Conservation (phyloP, 1,139 yeast genomes). For the Taphrina deformans region DNA sequence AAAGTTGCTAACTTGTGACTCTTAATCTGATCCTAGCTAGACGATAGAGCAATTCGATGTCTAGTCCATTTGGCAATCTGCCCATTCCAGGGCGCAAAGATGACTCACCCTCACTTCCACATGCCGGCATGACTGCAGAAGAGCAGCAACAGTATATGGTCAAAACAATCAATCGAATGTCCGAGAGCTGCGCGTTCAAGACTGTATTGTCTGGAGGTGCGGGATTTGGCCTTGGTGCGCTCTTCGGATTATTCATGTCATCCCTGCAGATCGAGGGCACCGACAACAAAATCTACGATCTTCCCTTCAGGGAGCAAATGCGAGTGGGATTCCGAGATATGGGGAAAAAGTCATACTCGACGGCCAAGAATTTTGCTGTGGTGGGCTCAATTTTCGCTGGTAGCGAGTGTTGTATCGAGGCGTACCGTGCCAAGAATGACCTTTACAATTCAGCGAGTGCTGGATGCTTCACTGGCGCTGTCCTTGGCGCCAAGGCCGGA, state of each 20-base stretch:
- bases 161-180: conserved; percentile 22
- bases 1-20: no score
- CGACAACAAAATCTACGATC: conserved; percentile 57
- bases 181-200: conserved; percentile 75
- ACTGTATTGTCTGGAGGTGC: conserved; percentile 88
- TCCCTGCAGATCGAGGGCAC: conserved; percentile 59
- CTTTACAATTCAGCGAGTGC: conserved; percentile 89
- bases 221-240: conserved; percentile 94
- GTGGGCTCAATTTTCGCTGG: conserved; percentile 94
- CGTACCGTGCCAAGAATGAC: conserved; percentile 79
- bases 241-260: conserved; percentile 95
- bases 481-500: conserved; percentile 85
- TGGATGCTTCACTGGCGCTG: conserved; percentile 91
- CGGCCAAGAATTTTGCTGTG: conserved; percentile 93
- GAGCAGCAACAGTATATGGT: conserved; percentile 31
- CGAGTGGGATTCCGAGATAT: conserved; percentile 86
- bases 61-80: conserved; percentile 25
- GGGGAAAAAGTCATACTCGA: conserved; percentile 80
- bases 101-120: conserved; percentile 4
- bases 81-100: conserved; percentile 22
- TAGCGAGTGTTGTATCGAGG: conserved; percentile 87
- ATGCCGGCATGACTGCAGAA: conserved; percentile 31
- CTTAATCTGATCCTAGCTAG: no score
- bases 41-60: no score
- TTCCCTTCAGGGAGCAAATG: conserved; percentile 92